phyloP scores from a whole-genome alignment of 495 filamentous ascomycete species.

The Daldinia loculata region DNA sequence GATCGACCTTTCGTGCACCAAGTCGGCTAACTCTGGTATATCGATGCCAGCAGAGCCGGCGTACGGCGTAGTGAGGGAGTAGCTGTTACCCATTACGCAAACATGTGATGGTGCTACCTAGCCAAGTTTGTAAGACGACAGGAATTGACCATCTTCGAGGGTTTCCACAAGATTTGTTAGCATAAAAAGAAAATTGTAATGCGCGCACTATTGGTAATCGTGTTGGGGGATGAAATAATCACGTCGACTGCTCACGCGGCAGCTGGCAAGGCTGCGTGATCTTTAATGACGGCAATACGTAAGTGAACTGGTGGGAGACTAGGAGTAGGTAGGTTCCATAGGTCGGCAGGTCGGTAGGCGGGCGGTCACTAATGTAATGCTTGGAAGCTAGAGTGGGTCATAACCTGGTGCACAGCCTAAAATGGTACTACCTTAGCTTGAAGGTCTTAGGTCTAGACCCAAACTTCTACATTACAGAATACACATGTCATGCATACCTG shows the following conservation, averaged over 20 bases:
- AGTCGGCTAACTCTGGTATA: constrained; percentile 86
- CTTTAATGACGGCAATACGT: constrained; percentile 9
- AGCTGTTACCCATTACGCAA: constrained; percentile 90
- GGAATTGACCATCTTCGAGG: constrained; percentile 32
- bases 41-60: constrained; percentile 93
- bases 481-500: background rate
- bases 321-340: background rate
- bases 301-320: background rate
- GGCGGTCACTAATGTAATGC: background rate
- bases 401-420: background rate
- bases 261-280: constrained; percentile 31
- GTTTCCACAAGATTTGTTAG: constrained; percentile 3
- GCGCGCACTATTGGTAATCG: background rate
- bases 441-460: no score
- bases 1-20: constrained; percentile 91
- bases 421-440: background rate
- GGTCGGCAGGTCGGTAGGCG: background rate
- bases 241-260: constrained; percentile 26
- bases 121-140: constrained; percentile 28
- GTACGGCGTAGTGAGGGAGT: constrained; percentile 88
- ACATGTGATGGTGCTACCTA: constrained; percentile 44
- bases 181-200: no score
- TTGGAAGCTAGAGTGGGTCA: background rate
- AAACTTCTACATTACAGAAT: background rate
- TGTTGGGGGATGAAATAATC: background rate